Evolutionary conservation across 768 basidiomycete species (phyloP).

Genomic region (Tylopilus intermedius): DNA sequence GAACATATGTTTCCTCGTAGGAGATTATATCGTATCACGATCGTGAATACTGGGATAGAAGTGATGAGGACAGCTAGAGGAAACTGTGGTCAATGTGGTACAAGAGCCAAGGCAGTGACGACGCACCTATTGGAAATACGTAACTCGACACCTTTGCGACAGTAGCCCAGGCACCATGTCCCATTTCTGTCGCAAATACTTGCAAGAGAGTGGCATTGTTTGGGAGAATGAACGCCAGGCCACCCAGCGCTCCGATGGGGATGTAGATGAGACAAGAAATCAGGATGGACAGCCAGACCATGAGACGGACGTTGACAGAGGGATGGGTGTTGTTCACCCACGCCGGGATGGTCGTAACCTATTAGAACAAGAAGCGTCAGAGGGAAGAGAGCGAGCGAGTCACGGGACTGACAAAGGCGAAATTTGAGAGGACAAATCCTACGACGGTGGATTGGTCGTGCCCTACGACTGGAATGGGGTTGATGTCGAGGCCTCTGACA

Average conservation of each 20-base stretch:
- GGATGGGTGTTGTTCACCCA: conserved; percentile 25
- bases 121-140: conserved; percentile 19
- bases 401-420: conserved; percentile 19
- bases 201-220: conserved; percentile 15
- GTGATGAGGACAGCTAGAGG: conserved; percentile 22
- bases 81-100: neutral
- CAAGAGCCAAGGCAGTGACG: neutral
- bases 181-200: conserved; percentile 6
- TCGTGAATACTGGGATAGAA: conserved; percentile 21
- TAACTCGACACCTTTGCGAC: conserved; percentile 17
- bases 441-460: conserved; percentile 17
- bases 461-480: conserved; percentile 14
- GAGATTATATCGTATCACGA: conserved; percentile 25
- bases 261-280: conserved; percentile 24
- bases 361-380: neutral
- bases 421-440: conserved; percentile 24
- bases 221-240: conserved; percentile 9
- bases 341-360: conserved; percentile 24
- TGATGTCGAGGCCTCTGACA: conserved; percentile 8
- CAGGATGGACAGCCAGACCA: conserved; percentile 20
- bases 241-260: conserved; percentile 22
- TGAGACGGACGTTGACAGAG: conserved; percentile 18
- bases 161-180: conserved; percentile 1
- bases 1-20: conserved; percentile 23
- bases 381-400: neutral